A percentile compares a stretch with the other conserved stretches of the same genome.
Conservation (phyloP, 2,329 filamentous ascomycete species). For the Metarhizium robertsii region DNA sequence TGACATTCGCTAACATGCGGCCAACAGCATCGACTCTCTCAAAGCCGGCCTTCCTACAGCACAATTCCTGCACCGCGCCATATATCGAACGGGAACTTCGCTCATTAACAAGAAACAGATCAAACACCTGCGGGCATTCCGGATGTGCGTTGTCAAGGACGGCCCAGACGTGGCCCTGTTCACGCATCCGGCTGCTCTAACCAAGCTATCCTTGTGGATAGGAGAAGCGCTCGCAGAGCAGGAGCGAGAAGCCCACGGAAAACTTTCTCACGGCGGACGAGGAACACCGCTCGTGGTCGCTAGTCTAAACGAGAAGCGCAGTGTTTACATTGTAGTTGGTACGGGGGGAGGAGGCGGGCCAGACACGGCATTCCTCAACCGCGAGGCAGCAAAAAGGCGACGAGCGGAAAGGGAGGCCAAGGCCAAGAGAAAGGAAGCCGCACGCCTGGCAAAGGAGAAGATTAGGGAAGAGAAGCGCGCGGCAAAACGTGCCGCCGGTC, state of each 20-base stretch:
- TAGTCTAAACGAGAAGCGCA: constrained; percentile 75
- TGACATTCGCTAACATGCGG: constrained; percentile 1
- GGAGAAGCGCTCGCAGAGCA: constrained; percentile 86
- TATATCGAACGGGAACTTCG: constrained; percentile 84
- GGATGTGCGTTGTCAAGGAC: constrained; percentile 92
- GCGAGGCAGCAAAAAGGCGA: constrained; percentile 54
- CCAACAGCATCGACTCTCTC: constrained; percentile 59
- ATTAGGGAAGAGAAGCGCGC: constrained; percentile 52
- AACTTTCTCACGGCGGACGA: constrained; percentile 56
- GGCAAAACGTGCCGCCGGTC: constrained; percentile 38
- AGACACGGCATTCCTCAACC: constrained; percentile 58
- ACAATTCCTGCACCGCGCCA: constrained; percentile 82
- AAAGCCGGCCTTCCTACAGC: constrained; percentile 72
- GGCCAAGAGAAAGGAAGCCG: constrained; percentile 51
- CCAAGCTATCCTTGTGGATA: constrained; percentile 90
- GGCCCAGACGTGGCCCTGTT: constrained; percentile 88
- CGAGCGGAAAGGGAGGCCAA: constrained; percentile 55
- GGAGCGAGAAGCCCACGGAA: constrained; percentile 67
- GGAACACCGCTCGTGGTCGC: constrained; percentile 85
- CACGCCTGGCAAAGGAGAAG: constrained; percentile 45
- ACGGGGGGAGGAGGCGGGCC: constrained; percentile 79
- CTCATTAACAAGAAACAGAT: constrained; percentile 92
- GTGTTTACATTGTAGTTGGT: constrained; percentile 87
- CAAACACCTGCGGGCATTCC: constrained; percentile 82
- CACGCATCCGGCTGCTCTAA: constrained; percentile 83